phyloP scores from a whole-genome alignment of 2,329 filamentous ascomycete genomes.

The Colletotrichum tofieldiae region DNA sequence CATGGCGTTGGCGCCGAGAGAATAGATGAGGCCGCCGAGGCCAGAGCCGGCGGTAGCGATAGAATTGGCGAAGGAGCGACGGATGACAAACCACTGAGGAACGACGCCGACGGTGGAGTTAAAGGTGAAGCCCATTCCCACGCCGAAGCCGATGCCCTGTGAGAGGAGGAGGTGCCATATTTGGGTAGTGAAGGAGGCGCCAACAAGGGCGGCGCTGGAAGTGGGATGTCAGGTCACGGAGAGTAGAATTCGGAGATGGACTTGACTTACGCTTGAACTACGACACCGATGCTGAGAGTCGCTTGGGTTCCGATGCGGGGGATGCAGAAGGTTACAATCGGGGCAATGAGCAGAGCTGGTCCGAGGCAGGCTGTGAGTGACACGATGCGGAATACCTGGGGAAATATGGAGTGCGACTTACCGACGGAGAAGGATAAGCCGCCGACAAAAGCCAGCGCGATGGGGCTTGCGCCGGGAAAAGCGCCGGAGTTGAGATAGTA shows the following conservation, averaged over 20 bases:
- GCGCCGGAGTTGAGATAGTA: conserved; percentile 70
- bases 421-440: conserved; percentile 75
- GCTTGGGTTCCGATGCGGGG: conserved; percentile 74
- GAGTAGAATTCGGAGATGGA: background rate
- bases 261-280: conserved; percentile 67
- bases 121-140: conserved; percentile 84
- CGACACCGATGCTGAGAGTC: conserved; percentile 75
- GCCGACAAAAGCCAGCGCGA: conserved; percentile 85
- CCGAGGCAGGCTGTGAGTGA: conserved; percentile 51
- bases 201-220: conserved; percentile 70
- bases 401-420: conserved; percentile 44
- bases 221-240: background rate
- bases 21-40: conserved; percentile 81
- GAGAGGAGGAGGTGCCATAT: conserved; percentile 85
- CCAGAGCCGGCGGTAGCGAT: conserved; percentile 79
- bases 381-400: background rate
- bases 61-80: conserved; percentile 79
- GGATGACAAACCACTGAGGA: conserved; percentile 82
- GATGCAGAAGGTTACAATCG: conserved; percentile 75
- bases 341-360: conserved; percentile 77
- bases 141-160: conserved; percentile 83
- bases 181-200: conserved; percentile 76
- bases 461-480: conserved; percentile 74
- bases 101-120: conserved; percentile 78
- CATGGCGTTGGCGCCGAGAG: conserved; percentile 78